Evolutionary conservation across 768 basidiomycete species (phyloP).

Genomic region (Galerina sulciceps): DNA sequence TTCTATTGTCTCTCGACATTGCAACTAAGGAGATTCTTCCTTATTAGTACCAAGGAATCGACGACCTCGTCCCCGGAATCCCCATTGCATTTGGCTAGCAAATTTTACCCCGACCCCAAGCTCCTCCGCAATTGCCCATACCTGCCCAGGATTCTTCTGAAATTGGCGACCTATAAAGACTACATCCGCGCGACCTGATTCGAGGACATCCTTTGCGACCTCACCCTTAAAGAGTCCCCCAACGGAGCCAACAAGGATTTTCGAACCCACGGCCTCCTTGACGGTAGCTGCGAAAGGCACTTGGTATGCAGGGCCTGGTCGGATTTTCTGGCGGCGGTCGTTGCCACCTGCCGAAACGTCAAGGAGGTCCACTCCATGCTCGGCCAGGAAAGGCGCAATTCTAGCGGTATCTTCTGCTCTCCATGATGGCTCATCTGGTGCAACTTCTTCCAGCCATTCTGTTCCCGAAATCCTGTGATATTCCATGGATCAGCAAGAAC

Average conservation of each 20-base stretch:
- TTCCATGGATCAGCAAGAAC: no score
- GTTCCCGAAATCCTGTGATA: no score
- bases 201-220: slow-evolving; percentile 60
- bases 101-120: slow-evolving; percentile 69
- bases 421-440: slow-evolving; percentile 79
- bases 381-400: slow-evolving; percentile 39
- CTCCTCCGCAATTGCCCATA: slow-evolving; percentile 61
- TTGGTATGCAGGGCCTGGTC: slow-evolving; percentile 63
- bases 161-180: slow-evolving; percentile 71
- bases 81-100: slow-evolving; percentile 51
- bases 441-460: slow-evolving; percentile 30
- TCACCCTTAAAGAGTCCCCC: slow-evolving; percentile 71
- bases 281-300: slow-evolving; percentile 71
- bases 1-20: no score
- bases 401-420: slow-evolving; percentile 46
- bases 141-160: slow-evolving; percentile 69
- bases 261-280: slow-evolving; percentile 57
- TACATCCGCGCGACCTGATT: slow-evolving; percentile 69
- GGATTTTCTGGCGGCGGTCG: slow-evolving; percentile 62
- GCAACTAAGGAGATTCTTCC: no score
- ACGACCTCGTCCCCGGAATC: no score
- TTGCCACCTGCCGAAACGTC: slow-evolving; percentile 75
- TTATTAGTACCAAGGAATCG: no score
- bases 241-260: slow-evolving; percentile 62
- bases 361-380: slow-evolving; percentile 75